These are phyloP conservation scores for Teratosphaeria pseudoeucalypti DNA, from an alignment of 2,329 filamentous ascomycete species.

Conservation along the genomic window DNA sequence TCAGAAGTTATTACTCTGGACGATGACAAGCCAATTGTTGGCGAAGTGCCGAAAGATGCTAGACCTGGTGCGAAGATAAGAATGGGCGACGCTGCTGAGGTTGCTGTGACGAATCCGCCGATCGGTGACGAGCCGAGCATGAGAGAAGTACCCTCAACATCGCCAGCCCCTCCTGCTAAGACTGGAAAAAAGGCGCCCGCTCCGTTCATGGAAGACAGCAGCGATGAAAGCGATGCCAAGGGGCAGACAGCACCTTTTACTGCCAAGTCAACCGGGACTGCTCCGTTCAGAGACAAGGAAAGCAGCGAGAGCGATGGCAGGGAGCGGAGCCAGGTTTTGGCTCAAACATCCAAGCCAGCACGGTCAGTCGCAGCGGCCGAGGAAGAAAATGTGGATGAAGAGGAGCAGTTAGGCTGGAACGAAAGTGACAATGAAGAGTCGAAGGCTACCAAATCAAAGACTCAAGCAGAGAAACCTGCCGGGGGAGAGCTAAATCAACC, in stretches of 20 bases:
- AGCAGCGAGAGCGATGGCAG: conserved; percentile 1
- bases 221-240: conserved; percentile 1
- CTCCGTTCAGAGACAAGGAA: conserved; percentile 8
- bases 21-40: not conserved
- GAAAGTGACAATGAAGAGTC: conserved; percentile 37
- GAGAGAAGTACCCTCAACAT: not conserved
- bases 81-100: conserved; percentile 19
- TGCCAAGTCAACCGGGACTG: not conserved
- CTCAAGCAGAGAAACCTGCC: not conserved
- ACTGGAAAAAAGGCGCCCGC: not conserved
- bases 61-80: conserved; percentile 21
- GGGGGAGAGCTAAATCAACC: conserved; percentile 1
- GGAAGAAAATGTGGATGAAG: conserved; percentile 16
- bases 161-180: not conserved
- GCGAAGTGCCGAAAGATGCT: conserved; percentile 31
- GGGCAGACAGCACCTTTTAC: not conserved
- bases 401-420: conserved; percentile 40
- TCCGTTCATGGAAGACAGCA: conserved; percentile 8
- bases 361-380: not conserved
- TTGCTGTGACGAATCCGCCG: conserved; percentile 32
- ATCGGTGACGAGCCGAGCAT: not conserved
- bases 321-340: not conserved
- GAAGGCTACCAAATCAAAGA: not conserved
- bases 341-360: not conserved
- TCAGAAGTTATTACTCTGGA: conserved; percentile 33